Percentiles rank a stretch among this genome's conserved stretches.
phyloP scores from a whole-genome alignment of 139 green algal species.

The Volvox reticuliferus region DNA sequence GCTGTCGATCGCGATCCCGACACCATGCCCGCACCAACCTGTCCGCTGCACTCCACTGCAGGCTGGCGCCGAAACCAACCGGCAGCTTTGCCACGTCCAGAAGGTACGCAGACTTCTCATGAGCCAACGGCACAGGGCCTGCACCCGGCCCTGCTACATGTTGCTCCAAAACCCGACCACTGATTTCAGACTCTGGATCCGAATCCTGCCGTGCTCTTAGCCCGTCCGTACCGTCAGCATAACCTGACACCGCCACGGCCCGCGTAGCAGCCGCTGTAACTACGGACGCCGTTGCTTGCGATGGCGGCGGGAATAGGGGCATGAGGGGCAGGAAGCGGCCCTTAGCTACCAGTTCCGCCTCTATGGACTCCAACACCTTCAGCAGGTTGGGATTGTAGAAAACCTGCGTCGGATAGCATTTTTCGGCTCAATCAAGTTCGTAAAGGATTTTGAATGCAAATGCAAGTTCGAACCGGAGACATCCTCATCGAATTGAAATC shows the following conservation, averaged over 20 bases:
- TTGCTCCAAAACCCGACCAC: neutral
- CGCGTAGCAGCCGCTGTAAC: neutral
- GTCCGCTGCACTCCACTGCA: conserved; percentile 27
- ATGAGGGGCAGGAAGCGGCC: conserved; percentile 57
- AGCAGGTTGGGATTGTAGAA: conserved; percentile 25
- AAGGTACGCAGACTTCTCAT: neutral
- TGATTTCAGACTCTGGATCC: neutral
- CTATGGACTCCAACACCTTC: neutral
- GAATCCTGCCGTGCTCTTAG: neutral
- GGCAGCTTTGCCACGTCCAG: neutral
- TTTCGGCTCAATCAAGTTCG: too few relatives aligned
- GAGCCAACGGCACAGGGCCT: neutral
- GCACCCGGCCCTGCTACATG: neutral
- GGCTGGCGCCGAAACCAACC: neutral
- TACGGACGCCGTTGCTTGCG: neutral
- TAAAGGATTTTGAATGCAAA: too few relatives aligned
- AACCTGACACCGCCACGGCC: neutral
- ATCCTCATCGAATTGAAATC: too few relatives aligned
- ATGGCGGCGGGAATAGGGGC: conserved; percentile 41
- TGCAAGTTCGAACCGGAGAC: too few relatives aligned
- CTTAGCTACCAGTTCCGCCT: conserved; percentile 4
- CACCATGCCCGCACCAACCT: conserved; percentile 4
- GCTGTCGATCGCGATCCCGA: neutral
- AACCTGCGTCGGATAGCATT: neutral
- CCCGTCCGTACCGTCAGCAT: neutral